Conservation (phyloP, 1,284 basidiomycete species). For the Anthracocystis walkeri region DNA sequence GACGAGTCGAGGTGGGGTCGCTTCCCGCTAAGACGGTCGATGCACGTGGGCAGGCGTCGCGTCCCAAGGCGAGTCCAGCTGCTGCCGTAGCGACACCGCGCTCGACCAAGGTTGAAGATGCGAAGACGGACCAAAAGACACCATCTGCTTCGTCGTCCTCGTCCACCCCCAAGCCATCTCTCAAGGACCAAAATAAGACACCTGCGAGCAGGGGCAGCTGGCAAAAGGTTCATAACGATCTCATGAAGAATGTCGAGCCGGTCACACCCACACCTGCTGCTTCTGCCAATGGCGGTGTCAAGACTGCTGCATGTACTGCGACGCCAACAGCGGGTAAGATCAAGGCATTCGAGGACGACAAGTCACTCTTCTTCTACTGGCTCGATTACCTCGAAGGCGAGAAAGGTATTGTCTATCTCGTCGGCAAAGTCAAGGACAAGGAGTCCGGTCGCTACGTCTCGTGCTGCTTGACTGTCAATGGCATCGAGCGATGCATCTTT, state of each 20-base stretch:
- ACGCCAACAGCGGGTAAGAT: slow-evolving; percentile 43
- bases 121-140: slow-evolving; percentile 28
- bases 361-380: slow-evolving; percentile 67
- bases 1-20: slow-evolving; percentile 46
- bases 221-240: slow-evolving; percentile 55
- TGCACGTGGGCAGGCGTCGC: slow-evolving; percentile 31
- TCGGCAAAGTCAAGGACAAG: slow-evolving; percentile 67
- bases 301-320: slow-evolving; percentile 21
- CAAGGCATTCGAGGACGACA: slow-evolving; percentile 57
- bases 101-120: slow-evolving; percentile 18
- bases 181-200: slow-evolving; percentile 26
- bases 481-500: slow-evolving; percentile 91
- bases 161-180: slow-evolving; percentile 10
- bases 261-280: slow-evolving; percentile 29
- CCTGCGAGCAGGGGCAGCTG: slow-evolving; percentile 39
- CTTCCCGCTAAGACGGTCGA: slow-evolving; percentile 32
- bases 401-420: slow-evolving; percentile 65
- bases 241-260: slow-evolving; percentile 49
- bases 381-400: slow-evolving; percentile 64
- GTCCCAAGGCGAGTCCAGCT: slow-evolving; percentile 26
- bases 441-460: slow-evolving; percentile 78
- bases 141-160: slow-evolving; percentile 23
- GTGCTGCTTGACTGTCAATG: slow-evolving; percentile 86
- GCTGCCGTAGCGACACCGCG: slow-evolving; percentile 21
- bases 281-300: slow-evolving; percentile 20